Base-by-base conservation (phyloP, 139 green algal genomes). In the Spirogloea muscicola region DNA sequence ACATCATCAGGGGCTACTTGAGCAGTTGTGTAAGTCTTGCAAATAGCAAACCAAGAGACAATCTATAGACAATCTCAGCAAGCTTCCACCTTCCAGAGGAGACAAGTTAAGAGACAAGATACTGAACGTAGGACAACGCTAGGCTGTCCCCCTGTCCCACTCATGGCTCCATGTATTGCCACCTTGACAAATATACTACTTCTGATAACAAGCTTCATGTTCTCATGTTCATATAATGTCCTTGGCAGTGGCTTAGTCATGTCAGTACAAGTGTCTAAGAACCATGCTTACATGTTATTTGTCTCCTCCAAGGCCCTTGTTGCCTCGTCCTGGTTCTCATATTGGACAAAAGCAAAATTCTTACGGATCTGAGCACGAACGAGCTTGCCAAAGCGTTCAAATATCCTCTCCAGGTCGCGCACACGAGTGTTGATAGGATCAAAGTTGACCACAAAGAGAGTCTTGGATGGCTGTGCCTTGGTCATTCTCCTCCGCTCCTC, bases 391-490 rank as follows among this genome's bases (percentile, higher is more conserved):
- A 66, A 82, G 10, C 9, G 21, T 21, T 82, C 75, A 29, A 79
- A 82, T 36, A 55, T 38, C 21, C 36, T 72, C 58, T 79, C 66
- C n/a, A 82, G 21, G 58, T 82, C 75, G 5, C 51, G 41, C 27
- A n/a, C 25, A 18, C 33, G 31, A 6, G 68, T 80, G 21, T 57
- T 31, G 34, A 74, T 57, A 6, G 68, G 67, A 36, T 82, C 75
- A 64, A 82, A 82, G 71, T 82, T 82, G 36, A 82, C 75, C 27
- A 82, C 75, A 61, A 82, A 82, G n/a, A 82, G 40, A 2, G 75
- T 82, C 27, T 73, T 74, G 2, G 66, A 55, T 10, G 75, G 75
- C 27, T 34, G 39, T 18, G 38, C 44, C n/a, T 25, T 13, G 7
- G 38, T 46, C 13, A 49, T 36, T n/a, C 55, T 46, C 37, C 68